Conservation (phyloP, 2,329 filamentous ascomycete species). For the Penicillium oxalicum region DNA sequence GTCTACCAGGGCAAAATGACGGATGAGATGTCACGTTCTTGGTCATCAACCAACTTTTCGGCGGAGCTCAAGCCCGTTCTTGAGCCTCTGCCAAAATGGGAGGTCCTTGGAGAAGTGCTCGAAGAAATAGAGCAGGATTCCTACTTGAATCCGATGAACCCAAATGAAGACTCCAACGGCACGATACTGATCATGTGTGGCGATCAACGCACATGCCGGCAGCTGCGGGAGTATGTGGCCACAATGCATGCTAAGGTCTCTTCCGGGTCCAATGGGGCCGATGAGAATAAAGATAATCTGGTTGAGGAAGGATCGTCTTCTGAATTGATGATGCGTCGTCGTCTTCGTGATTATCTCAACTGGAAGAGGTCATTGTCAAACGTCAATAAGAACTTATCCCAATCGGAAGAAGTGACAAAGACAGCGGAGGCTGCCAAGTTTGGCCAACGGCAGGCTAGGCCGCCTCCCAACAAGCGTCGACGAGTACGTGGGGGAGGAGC, state of each 20-base stretch:
- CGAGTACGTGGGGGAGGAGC: constrained; percentile 73
- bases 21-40: constrained; percentile 45
- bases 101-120: constrained; percentile 76
- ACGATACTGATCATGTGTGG: constrained; percentile 94
- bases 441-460: constrained; percentile 51
- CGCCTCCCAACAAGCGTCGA: constrained; percentile 78
- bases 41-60: constrained; percentile 45
- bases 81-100: constrained; percentile 95
- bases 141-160: constrained; percentile 70
- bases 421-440: constrained; percentile 16
- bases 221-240: constrained; percentile 85
- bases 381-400: constrained; percentile 56
- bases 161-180: constrained; percentile 74
- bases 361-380: constrained; percentile 90
- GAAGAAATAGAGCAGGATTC: constrained; percentile 89
- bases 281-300: constrained; percentile 27
- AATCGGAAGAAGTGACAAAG: constrained; percentile 22
- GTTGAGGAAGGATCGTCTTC: constrained; percentile 62
- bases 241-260: constrained; percentile 69
- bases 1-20: constrained; percentile 74
- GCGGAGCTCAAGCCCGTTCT: constrained; percentile 71
- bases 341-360: constrained; percentile 74
- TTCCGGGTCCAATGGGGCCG: constrained; percentile 39
- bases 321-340: constrained; percentile 82
- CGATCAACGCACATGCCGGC: constrained; percentile 76